Conservation (phyloP, 495 filamentous ascomycete genomes). For the Daldinia decipiens region DNA sequence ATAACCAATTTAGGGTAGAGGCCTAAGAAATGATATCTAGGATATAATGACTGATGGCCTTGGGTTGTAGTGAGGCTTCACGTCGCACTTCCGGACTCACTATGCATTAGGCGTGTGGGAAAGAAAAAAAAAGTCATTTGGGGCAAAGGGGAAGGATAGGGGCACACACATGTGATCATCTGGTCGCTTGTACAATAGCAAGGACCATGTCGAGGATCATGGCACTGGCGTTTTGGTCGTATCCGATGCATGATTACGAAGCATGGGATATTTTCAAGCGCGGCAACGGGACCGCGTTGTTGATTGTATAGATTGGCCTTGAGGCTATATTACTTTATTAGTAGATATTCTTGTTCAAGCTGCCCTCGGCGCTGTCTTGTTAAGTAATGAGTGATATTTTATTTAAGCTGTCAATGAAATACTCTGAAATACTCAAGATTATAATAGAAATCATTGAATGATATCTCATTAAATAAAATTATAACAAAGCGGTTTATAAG, state of each 20-base stretch:
- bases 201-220: constrained; percentile 45
- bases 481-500: no score
- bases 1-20: constrained; percentile 42
- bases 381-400: neutral
- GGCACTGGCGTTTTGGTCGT: constrained; percentile 49
- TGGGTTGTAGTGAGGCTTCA: constrained; percentile 14
- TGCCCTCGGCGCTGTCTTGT: neutral
- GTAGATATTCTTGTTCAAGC: constrained; percentile 25
- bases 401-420: neutral
- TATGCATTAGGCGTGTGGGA: constrained; percentile 21
- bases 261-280: constrained; percentile 41
- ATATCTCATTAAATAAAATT: no score
- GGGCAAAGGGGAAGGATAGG: constrained; percentile 18
- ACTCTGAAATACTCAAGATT: no score
- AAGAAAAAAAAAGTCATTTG: constrained; percentile 26
- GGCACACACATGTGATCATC: constrained; percentile 32
- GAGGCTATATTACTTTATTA: constrained; percentile 34
- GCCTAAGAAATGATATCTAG: constrained; percentile 37
- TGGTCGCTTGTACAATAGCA: constrained; percentile 47
- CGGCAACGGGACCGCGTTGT: constrained; percentile 38
- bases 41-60: constrained; percentile 27
- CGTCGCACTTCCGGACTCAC: constrained; percentile 7
- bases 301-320: constrained; percentile 41
- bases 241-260: constrained; percentile 48
- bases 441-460: no score